These are phyloP conservation scores for Micractinium sp. DNA, from an alignment of 139 green algal species.

Conservation along the genomic window DNA sequence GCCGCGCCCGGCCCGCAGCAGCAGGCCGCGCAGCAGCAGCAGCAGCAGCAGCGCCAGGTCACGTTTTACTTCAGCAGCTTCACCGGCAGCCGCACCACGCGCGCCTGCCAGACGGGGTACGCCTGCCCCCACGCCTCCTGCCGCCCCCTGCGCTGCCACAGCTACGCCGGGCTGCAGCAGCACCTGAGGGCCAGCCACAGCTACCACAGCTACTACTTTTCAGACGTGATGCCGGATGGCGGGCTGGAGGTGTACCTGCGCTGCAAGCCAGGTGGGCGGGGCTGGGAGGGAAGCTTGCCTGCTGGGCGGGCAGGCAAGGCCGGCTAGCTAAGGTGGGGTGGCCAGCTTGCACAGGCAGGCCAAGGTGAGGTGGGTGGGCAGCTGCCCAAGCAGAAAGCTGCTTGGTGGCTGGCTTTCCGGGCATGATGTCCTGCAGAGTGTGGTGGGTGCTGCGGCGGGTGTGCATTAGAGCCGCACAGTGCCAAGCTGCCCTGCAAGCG, in stretches of 20 bases:
- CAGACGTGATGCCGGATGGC: neutral
- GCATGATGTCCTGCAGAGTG: no score
- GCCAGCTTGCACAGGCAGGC: no score
- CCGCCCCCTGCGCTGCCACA: conserved; percentile 20
- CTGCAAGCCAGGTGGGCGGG: conserved; percentile 34
- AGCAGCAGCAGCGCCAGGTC: neutral
- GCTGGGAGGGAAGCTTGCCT: neutral
- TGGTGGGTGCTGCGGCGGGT: neutral
- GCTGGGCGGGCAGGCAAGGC: neutral
- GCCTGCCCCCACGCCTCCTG: conserved; percentile 17
- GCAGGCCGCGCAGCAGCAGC: neutral
- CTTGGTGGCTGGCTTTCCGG: neutral
- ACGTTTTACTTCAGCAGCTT: conserved; percentile 1
- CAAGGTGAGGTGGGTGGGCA: neutral
- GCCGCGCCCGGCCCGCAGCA: neutral
- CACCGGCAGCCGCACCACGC: neutral
- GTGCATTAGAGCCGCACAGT: neutral
- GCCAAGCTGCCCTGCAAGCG: neutral
- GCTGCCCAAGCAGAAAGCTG: neutral
- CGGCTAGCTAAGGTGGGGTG: neutral
- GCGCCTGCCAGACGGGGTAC: neutral
- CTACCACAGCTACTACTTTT: conserved; percentile 31
- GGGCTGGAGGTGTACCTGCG: conserved; percentile 20
- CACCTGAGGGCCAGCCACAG: conserved; percentile 32
- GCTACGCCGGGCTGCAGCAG: conserved; percentile 34